These are phyloP conservation scores for Dillenia turbinata DNA, from an alignment of 164 flowering plant species.

Conservation along the genomic window DNA sequence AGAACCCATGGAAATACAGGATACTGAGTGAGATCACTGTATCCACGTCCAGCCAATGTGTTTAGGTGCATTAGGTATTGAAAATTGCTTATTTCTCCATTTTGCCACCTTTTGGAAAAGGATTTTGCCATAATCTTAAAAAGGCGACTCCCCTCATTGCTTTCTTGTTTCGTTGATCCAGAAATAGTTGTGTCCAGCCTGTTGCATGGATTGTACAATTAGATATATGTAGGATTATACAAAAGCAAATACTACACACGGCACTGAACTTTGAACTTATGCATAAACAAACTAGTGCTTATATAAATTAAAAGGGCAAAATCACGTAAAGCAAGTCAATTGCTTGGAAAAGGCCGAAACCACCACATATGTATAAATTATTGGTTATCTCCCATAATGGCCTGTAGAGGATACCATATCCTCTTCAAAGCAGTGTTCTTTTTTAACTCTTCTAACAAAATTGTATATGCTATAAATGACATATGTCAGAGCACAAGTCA, in stretches of 20 bases:
- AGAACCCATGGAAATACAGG: conserved; percentile 99
- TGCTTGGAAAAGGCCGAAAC: too few species aligned
- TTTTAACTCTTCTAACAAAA: too few species aligned
- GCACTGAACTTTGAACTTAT: too few species aligned
- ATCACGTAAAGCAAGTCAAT: too few species aligned
- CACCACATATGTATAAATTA: too few species aligned
- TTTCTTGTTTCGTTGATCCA: conserved; percentile 88
- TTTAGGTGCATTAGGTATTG: conserved; percentile 99
- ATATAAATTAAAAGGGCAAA: too few species aligned
- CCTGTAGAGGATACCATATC: too few species aligned
- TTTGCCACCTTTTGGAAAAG: conserved; percentile 99
- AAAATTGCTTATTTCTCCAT: conserved; percentile 98
- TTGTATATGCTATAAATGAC: too few species aligned
- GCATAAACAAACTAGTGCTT: too few species aligned
- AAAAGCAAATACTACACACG: neutral
- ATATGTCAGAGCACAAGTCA: too few species aligned
- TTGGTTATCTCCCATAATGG: too few species aligned
- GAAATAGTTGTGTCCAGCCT: conserved; percentile 97
- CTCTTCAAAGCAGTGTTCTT: too few species aligned
- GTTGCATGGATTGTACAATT: conserved; percentile 15
- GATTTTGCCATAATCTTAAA: conserved; percentile 92
- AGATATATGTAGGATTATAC: neutral
- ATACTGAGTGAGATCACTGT: conserved; percentile 97
- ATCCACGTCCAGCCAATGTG: conserved; percentile 98
- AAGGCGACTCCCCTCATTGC: conserved; percentile 89